Evolutionary conservation across 495 filamentous ascomycete genomes (phyloP), one percentile per base, ranked within the genome.

Genomic region (Xylaria sp.): DNA sequence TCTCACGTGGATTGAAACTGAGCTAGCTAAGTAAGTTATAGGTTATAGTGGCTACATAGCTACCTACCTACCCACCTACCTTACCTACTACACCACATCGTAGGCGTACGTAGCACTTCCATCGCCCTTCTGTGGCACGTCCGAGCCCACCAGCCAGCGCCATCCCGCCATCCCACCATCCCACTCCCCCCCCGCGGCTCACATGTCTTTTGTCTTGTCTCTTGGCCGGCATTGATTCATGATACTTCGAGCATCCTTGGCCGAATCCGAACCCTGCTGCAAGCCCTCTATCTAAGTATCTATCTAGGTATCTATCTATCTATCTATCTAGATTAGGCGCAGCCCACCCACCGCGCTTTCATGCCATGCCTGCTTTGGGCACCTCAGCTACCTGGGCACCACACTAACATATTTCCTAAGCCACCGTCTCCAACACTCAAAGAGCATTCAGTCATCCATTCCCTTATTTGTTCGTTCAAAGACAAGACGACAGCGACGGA

Each of bases 101-200:
- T 4, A 1, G 11, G 7, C n/a, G 19, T 17, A 17, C 8, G 48
- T 50, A 50, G 48, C n/a, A n/a, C n/a, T 21, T 50, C 48, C 48
- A 50, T 50, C 48, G 48, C 8, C 46, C 46, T 50, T 24, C 19
- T 46, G n/a, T 19, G 44, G 48, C 21, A 26, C 11, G 26, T 52
- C 21, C n/a, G n/a, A n/a, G n/a, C n/a, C n/a, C n/a, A n/a, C n/a
- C n/a, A n/a, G n/a, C n/a, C n/a, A n/a, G n/a, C n/a, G n/a, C n/a
- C n/a, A n/a, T n/a, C n/a, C n/a, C n/a, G n/a, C n/a, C n/a, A n/a
- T n/a, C n/a, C n/a, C n/a, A n/a, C 24, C 12, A 55, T 4, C 29
- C 50, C 50, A 55, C 50, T 55, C 17, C 50, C n/a, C n/a, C n/a
- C n/a, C n/a, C n/a, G n/a, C 50, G 46, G n/a, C 46, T 21, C 46